phyloP scores from a whole-genome alignment of 192 early-diverging fungal species.

The Gonapodya sp. region DNA sequence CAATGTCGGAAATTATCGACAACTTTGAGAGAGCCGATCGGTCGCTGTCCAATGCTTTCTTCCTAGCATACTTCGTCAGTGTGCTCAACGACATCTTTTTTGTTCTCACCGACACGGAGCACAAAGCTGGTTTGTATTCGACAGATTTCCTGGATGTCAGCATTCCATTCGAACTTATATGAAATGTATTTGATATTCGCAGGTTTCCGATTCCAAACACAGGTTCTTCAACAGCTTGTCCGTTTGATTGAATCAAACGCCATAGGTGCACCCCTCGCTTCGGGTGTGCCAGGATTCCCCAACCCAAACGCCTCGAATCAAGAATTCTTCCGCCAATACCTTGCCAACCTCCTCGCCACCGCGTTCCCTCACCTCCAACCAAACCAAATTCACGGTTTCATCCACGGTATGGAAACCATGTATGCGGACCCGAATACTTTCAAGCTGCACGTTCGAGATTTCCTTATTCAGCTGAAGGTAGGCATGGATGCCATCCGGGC shows the following conservation, averaged over 20 bases:
- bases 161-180: not conserved
- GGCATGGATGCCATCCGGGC: too few species aligned
- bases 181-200: not conserved
- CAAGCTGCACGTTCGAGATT: conserved; percentile 91
- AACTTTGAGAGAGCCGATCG: conserved; percentile 73
- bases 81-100: conserved; percentile 94
- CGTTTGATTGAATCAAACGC: conserved; percentile 68
- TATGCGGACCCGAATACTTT: conserved; percentile 76
- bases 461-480: conserved; percentile 72
- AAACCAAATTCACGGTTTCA: conserved; percentile 84
- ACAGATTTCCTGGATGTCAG: not conserved
- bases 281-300: conserved; percentile 19
- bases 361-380: conserved; percentile 88
- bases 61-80: conserved; percentile 82
- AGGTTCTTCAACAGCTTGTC: conserved; percentile 86
- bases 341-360: conserved; percentile 66
- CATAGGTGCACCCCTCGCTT: conserved; percentile 80
- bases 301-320: conserved; percentile 71
- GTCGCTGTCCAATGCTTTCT: conserved; percentile 71
- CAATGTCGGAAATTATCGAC: conserved; percentile 76
- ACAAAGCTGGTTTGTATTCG: conserved; percentile 88
- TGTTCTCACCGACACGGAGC: conserved; percentile 91
- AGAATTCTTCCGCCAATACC: conserved; percentile 72
- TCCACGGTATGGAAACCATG: conserved; percentile 73
- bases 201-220: conserved; percentile 88